Evolutionary conservation across 345 rosid genomes (phyloP).

Genomic region (Raphanus sativus): DNA sequence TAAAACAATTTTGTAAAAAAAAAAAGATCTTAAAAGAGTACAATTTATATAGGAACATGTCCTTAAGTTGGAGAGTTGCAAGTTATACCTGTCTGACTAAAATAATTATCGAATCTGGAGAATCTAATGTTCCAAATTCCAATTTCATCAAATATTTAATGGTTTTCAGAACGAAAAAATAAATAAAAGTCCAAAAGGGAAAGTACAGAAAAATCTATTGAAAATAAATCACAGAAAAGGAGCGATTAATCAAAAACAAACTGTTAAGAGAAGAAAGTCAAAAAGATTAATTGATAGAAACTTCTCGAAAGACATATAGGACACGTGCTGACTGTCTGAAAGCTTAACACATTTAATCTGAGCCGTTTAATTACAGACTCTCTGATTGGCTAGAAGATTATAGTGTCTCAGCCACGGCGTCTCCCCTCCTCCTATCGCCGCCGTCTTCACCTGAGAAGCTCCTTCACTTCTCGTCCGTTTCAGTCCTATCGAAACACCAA

Average conservation of each 20-base stretch:
- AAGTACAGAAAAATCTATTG: background rate
- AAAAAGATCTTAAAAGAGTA: no score
- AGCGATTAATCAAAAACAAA: slow-evolving; percentile 4
- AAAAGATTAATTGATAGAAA: slow-evolving; percentile 19
- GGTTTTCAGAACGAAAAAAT: background rate
- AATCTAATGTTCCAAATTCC: no score
- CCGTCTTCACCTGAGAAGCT: slow-evolving; percentile 4
- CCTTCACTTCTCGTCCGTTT: slow-evolving; percentile 56
- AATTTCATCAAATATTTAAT: no score
- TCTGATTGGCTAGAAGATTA: slow-evolving; percentile 41
- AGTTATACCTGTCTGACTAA: no score
- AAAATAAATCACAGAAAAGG: background rate
- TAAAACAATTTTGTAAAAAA: no score
- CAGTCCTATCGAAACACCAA: slow-evolving; percentile 62
- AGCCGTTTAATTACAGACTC: slow-evolving; percentile 46
- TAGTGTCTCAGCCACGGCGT: slow-evolving; percentile 48
- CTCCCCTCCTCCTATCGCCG: slow-evolving; percentile 16
- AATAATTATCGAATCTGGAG: no score
- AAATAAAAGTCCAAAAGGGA: background rate
- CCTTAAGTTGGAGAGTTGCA: no score
- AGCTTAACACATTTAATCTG: slow-evolving; percentile 2
- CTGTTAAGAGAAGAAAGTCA: slow-evolving; percentile 20
- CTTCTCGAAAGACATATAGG: slow-evolving; percentile 29
- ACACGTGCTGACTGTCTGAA: slow-evolving; percentile 18
- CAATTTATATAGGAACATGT: no score